These are phyloP conservation scores for Sphenostylis stenocarpa DNA, from an alignment of 306 rosid species.

Conservation along the genomic window DNA sequence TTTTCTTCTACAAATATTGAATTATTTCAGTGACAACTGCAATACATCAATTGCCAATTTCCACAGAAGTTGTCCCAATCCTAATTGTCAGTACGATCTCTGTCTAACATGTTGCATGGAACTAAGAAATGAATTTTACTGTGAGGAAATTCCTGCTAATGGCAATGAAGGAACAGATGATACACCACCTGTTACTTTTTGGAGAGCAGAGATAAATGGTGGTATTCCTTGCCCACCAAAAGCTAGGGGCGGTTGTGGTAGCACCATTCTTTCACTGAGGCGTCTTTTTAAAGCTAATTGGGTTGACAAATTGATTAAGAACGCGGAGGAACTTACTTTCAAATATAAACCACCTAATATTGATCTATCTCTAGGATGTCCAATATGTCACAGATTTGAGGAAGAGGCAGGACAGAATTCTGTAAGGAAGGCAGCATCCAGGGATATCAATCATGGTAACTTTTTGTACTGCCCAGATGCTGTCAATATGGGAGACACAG, in stretches of 20 bases:
- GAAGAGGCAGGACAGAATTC: conserved; percentile 31
- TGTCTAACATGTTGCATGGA: conserved; percentile 68
- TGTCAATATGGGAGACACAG: conserved; percentile 35
- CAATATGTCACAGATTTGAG: conserved; percentile 39
- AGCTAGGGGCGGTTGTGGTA: conserved; percentile 61
- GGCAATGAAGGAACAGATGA: conserved; percentile 25
- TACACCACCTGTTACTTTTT: conserved; percentile 21
- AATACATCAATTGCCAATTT: conserved; percentile 69
- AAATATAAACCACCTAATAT: conserved; percentile 46
- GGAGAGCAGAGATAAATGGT: conserved; percentile 58
- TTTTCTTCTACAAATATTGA: not conserved
- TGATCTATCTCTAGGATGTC: conserved; percentile 49
- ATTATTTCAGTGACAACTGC: conserved; percentile 63
- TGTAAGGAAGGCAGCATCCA: conserved; percentile 55
- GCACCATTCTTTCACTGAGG: conserved; percentile 42
- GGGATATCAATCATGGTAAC: conserved; percentile 51
- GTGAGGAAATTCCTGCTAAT: conserved; percentile 33
- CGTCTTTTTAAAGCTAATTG: conserved; percentile 57
- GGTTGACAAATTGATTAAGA: conserved; percentile 45
- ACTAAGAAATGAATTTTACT: conserved; percentile 47
- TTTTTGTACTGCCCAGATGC: conserved; percentile 61
- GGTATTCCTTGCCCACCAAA: conserved; percentile 58
- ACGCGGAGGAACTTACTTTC: conserved; percentile 42
- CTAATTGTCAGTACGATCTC: conserved; percentile 57
- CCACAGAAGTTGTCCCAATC: conserved; percentile 69